A percentile compares a stretch with the other conserved stretches of the same genome.
These are phyloP conservation scores for Ormosia emarginata DNA, from an alignment of 306 rosid species.

Conservation along the genomic window DNA sequence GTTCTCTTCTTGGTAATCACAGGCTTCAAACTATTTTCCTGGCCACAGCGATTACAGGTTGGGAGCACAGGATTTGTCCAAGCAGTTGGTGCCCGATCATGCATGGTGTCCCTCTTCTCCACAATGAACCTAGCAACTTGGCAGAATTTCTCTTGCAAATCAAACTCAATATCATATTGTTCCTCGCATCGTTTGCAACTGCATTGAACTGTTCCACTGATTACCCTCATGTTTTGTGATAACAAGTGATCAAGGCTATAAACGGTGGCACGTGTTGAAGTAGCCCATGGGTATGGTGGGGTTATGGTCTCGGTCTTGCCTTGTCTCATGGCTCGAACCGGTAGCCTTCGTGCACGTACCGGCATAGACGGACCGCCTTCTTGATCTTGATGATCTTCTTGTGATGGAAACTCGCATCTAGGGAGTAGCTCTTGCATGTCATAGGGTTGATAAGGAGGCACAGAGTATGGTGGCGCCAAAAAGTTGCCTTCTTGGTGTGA, in stretches of 20 bases:
- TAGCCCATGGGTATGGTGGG: conserved; percentile 47
- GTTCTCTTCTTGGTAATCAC: neutral
- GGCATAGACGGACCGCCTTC: neutral
- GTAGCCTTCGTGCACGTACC: neutral
- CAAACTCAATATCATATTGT: neutral
- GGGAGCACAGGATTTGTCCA: conserved; percentile 36
- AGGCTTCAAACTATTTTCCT: conserved; percentile 28
- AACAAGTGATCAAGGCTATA: neutral
- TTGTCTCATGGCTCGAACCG: neutral
- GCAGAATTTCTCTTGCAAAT: neutral
- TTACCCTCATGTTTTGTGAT: neutral
- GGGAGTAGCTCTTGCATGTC: neutral
- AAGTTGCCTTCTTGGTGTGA: neutral
- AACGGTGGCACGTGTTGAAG: conserved; percentile 18
- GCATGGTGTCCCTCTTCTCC: neutral
- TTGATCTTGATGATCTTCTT: neutral
- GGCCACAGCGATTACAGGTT: conserved; percentile 24
- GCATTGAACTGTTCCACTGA: conserved; percentile 39
- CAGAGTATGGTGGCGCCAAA: too few relatives aligned
- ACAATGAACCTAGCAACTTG: conserved; percentile 6
- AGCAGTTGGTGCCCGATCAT: conserved; percentile 28
- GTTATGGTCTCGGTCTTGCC: conserved; percentile 9
- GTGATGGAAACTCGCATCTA: neutral
- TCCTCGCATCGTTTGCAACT: neutral
- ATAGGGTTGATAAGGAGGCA: neutral